These are phyloP conservation scores for Cutaneotrichosporon sp. DNA, from an alignment of 1,284 basidiomycete genomes.

Conservation along the genomic window DNA sequence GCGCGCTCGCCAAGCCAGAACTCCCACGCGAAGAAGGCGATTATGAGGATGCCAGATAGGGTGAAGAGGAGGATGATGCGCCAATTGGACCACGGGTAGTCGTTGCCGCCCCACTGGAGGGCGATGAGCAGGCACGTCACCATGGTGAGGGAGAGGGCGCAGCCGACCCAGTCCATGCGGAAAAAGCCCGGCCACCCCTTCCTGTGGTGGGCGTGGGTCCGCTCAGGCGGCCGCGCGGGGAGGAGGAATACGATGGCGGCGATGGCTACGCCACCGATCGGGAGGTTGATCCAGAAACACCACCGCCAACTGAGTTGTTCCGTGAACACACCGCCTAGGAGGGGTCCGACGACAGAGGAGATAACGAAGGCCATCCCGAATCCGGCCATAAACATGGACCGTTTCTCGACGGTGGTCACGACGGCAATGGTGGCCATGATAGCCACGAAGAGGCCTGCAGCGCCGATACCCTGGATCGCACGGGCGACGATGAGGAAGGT, in stretches of 20 bases:
- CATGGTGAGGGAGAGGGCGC: conserved; percentile 44
- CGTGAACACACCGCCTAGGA: conserved; percentile 51
- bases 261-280: conserved; percentile 46
- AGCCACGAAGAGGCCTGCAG: conserved; percentile 43
- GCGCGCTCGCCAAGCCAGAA: conserved; percentile 42
- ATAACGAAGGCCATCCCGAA: conserved; percentile 49
- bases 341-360: conserved; percentile 43
- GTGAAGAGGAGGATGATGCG: conserved; percentile 46
- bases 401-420: conserved; percentile 48
- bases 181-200: conserved; percentile 28
- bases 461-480: conserved; percentile 48
- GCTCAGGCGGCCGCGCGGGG: conserved; percentile 50
- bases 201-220: conserved; percentile 47
- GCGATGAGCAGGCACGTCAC: conserved; percentile 50
- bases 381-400: conserved; percentile 45
- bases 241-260: conserved; percentile 47
- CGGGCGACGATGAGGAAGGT: conserved; percentile 53
- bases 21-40: conserved; percentile 47
- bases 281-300: conserved; percentile 54
- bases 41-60: conserved; percentile 41
- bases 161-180: conserved; percentile 50
- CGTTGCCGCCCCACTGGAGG: conserved; percentile 51
- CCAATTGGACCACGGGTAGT: conserved; percentile 37
- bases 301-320: conserved; percentile 51
- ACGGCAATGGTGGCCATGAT: conserved; percentile 50